Evolutionary conservation across 192 early-diverging fungal genomes (phyloP).

Genomic region (Backusella psychrophila): DNA sequence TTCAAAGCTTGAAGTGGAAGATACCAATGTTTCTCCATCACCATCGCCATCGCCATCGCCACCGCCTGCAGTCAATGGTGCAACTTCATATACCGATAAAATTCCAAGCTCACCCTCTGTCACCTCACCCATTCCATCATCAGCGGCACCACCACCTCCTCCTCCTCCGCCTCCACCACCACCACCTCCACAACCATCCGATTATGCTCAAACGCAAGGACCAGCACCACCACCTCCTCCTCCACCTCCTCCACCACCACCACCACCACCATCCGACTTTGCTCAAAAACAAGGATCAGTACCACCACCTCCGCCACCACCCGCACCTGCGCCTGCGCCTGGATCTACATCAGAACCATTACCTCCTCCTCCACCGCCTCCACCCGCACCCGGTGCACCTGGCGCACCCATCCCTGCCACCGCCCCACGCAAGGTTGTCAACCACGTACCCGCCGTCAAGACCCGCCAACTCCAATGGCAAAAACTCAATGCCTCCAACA

Average conservation of each 20-base stretch:
- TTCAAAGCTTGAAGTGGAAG: not conserved
- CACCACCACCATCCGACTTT: constrained; percentile 5
- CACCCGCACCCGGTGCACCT: not conserved
- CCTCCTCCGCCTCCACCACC: constrained; percentile 6
- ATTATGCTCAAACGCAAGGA: not conserved
- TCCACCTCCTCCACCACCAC: constrained; percentile 2
- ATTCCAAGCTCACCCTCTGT: not conserved
- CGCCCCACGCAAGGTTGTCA: constrained; percentile 18
- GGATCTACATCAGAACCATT: not conserved
- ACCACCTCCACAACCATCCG: constrained; percentile 14
- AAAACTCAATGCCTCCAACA: constrained; percentile 22
- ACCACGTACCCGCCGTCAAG: constrained; percentile 24
- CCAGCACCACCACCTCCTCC: not conserved
- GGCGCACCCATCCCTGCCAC: not conserved
- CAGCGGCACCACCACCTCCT: constrained; percentile 18
- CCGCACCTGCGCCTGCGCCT: not conserved
- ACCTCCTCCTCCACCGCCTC: constrained; percentile 15
- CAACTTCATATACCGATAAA: not conserved
- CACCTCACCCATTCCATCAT: constrained; percentile 6
- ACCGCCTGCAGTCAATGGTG: not conserved
- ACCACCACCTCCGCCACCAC: not conserved
- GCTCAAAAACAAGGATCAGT: not conserved
- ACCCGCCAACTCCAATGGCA: constrained; percentile 36
- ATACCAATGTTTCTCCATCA: not conserved
- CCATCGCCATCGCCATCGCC: not conserved